Base-by-base conservation (phyloP, 2,329 filamentous ascomycete genomes). In the Sphaerulina populicola region DNA sequence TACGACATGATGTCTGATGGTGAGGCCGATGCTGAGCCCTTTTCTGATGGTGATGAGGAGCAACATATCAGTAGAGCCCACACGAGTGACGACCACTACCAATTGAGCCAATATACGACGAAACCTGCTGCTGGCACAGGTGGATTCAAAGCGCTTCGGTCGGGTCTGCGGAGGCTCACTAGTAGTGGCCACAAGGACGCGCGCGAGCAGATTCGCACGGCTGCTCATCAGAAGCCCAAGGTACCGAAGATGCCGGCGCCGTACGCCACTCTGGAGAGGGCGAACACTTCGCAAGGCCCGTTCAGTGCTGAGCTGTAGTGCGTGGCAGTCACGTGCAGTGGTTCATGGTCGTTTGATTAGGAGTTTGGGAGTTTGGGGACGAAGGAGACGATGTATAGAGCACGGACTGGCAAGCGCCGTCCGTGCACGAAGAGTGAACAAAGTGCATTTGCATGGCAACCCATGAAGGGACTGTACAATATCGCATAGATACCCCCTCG, bases 21-120 rank as follows among this genome's bases (percentile, higher is more conserved):
- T 51, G 89, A 95, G 59, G 73, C 75, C 36, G 69, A 87, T 39
- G 52, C 53, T 38, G 86, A 86, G 30, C 77, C 85, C 0, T 84
- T 91, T 59, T 94, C 88, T 0, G 91, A 96, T 57, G 82, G 81
- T 12, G 86, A 96, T 58, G 82, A 82, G 11, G 86, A 89, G 11
- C 52, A 66, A 72, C 82, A 60, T 72, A 82, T 67, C 57, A 75
- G 62, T 43, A 67, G 69, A 23, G 61, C 62, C 29, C 58, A 60
- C 27, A 66, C 63, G 2, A 52, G 54, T 3, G 67, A 65, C 6
- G 60, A 63, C 21, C 46, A 49, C 2, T 53, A 51, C n/a, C 47
- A 51, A 21, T 48, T 51, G 1, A 36, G 53, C 18, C 54, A 53
- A n/a, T 54, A 64, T 15, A 52, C 54, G 21, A 57, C 53, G 38